Evolutionary conservation across 306 rosid genomes (phyloP), one percentile per base, ranked within the genome.

Genomic region (Acacia acuminata): DNA sequence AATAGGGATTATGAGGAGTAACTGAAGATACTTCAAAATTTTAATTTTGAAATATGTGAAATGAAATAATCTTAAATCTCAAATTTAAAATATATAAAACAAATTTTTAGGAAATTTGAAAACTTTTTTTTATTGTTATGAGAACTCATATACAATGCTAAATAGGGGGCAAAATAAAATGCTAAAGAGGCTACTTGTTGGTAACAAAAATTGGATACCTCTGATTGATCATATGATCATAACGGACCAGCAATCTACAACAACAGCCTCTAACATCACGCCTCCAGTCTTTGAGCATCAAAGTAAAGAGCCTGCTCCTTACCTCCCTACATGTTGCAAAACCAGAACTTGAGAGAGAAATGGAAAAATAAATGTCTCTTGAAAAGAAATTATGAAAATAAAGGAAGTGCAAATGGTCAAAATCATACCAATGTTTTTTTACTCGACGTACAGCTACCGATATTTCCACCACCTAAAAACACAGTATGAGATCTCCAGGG

Each of bases 191-290:
- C 36, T 0, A 32, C 36, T 32, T 32, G 36, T 32, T 32, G 30
- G 30, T 27, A 27, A 27, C n/a, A 27, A 27, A 0, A 27, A 27
- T 27, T 27, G 30, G 30, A 27, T 27, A 2, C 32, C 32, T 30
- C 32, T 30, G 2, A 30, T n/a, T n/a, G n/a, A n/a, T n/a, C n/a
- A n/a, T 2, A 27, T 27, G 27, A 27, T 85, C 97, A 79, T 96
- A 96, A 50, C 98, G 98, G 79, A 96, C 99, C 84, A 96, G 82
- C 90, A 96, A 96, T 88, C 99, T 91, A 90, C 99, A 96, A n/a
- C 99, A 97, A 80, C 98, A 96, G 40, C 99, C 99, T 87, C 99
- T 88, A 66, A 96, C 94, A 87, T 96, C 99, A 83, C 94, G 99
- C 75, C 99, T 89, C 56, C 98, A 30, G 90, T 77, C 99, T 91